These are phyloP conservation scores for Clonostachys sp. DNA, from an alignment of 2,329 filamentous ascomycete species.

Conservation along the genomic window DNA sequence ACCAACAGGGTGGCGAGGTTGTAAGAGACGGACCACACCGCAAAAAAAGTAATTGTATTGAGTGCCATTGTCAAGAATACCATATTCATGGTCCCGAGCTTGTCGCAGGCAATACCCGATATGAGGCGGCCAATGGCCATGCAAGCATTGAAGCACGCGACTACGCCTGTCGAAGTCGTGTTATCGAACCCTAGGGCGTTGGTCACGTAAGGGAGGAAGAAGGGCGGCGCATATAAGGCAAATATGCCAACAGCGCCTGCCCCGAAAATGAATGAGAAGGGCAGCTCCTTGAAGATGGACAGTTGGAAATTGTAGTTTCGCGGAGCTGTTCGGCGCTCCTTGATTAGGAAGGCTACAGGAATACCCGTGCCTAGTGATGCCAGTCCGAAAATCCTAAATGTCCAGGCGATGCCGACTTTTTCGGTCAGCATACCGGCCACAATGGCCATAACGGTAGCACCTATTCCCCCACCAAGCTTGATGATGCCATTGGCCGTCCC, in stretches of 20 bases:
- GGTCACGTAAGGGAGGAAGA: constrained; percentile 52
- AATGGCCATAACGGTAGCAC: constrained; percentile 1
- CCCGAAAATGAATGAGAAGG: constrained; percentile 45
- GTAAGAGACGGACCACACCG: constrained; percentile 51
- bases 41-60: constrained; percentile 49
- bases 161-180: constrained; percentile 45
- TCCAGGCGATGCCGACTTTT: constrained; percentile 35
- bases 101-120: constrained; percentile 46
- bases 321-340: constrained; percentile 23
- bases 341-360: constrained; percentile 45
- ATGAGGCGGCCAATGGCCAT: constrained; percentile 49
- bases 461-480: constrained; percentile 4
- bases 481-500: constrained; percentile 5
- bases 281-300: constrained; percentile 41
- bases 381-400: constrained; percentile 43
- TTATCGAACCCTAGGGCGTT: constrained; percentile 44
- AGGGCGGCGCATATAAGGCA: constrained; percentile 52
- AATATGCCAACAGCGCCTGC: constrained; percentile 51
- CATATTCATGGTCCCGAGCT: constrained; percentile 46
- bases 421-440: constrained; percentile 12
- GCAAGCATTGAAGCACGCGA: constrained; percentile 55
- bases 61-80: constrained; percentile 41
- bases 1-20: constrained; percentile 43
- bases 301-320: constrained; percentile 31
- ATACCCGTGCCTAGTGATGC: constrained; percentile 44